phyloP scores from a whole-genome alignment of 192 early-diverging fungal species.

The Kickxella alabastrina region DNA sequence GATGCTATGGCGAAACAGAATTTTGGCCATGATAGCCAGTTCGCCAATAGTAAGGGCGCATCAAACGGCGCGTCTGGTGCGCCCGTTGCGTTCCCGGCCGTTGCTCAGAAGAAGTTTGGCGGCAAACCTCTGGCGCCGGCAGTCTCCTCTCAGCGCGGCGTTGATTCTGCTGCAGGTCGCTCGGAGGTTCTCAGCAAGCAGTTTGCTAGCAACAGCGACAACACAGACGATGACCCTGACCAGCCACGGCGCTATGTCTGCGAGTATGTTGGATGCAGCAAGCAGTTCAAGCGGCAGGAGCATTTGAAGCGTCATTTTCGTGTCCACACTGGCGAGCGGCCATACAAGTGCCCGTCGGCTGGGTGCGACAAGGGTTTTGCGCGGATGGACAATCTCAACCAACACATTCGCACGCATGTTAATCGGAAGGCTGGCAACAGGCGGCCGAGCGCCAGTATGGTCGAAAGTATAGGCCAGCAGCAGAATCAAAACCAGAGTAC shows the following conservation, averaged over 20 bases:
- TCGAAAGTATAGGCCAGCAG: not conserved
- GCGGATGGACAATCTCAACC: slow-evolving; percentile 67
- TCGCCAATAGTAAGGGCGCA: not conserved
- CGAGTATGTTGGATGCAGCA: slow-evolving; percentile 54
- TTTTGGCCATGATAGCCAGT: too few relatives aligned
- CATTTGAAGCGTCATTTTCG: slow-evolving; percentile 73
- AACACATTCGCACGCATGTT: slow-evolving; percentile 60
- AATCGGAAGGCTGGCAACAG: slow-evolving; percentile 36
- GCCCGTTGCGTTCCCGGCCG: not conserved
- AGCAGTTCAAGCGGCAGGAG: slow-evolving; percentile 69
- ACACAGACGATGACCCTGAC: slow-evolving; percentile 12
- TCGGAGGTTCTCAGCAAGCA: not conserved
- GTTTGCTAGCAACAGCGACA: not conserved
- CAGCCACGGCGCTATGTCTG: slow-evolving; percentile 33
- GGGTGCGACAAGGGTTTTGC: slow-evolving; percentile 73
- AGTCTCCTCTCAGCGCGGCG: not conserved
- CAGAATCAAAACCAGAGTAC: not conserved
- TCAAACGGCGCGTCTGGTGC: not conserved
- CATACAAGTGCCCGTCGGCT: slow-evolving; percentile 61
- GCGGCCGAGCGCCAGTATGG: not conserved
- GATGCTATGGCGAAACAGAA: not conserved
- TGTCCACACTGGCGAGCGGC: slow-evolving; percentile 74
- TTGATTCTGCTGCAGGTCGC: not conserved
- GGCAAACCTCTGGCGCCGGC: not conserved
- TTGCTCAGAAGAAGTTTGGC: not conserved